Percentiles rank a stretch among this genome's conserved stretches.
phyloP scores from a whole-genome alignment of 495 filamentous ascomycete species.

The Amniculicola lignicola region DNA sequence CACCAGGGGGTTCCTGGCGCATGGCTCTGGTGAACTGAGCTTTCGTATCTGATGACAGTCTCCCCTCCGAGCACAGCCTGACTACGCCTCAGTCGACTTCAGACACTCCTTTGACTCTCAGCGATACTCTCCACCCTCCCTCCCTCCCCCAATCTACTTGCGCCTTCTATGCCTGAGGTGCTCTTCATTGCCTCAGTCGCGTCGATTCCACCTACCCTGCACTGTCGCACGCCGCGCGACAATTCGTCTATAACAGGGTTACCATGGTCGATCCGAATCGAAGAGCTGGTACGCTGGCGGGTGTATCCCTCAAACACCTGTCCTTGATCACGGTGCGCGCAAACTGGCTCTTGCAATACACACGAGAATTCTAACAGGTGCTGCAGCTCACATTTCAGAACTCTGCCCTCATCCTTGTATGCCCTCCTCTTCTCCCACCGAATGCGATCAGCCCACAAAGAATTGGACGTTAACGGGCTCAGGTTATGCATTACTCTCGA shows the following conservation, averaged over 20 bases:
- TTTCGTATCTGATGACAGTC: no score
- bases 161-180: no score
- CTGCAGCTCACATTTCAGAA: conserved; percentile 73
- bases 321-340: conserved; percentile 71
- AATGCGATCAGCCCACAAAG: neutral
- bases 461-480: conserved; percentile 44
- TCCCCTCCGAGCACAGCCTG: no score
- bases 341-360: neutral
- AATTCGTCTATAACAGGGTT: neutral
- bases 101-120: no score
- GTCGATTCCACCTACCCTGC: no score
- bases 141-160: no score
- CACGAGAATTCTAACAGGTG: neutral
- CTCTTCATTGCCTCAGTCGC: no score
- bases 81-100: no score
- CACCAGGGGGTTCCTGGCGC: no score
- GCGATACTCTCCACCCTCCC: no score
- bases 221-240: no score
- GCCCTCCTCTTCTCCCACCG: conserved; percentile 25
- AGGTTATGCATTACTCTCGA: conserved; percentile 90
- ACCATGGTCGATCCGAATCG: conserved; percentile 31
- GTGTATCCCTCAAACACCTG: conserved; percentile 70
- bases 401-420: conserved; percentile 70
- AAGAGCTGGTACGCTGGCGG: conserved; percentile 38
- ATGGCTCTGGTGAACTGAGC: no score